Base-by-base conservation (phyloP, 768 basidiomycete species). In the Leccinum subgranulosum region DNA sequence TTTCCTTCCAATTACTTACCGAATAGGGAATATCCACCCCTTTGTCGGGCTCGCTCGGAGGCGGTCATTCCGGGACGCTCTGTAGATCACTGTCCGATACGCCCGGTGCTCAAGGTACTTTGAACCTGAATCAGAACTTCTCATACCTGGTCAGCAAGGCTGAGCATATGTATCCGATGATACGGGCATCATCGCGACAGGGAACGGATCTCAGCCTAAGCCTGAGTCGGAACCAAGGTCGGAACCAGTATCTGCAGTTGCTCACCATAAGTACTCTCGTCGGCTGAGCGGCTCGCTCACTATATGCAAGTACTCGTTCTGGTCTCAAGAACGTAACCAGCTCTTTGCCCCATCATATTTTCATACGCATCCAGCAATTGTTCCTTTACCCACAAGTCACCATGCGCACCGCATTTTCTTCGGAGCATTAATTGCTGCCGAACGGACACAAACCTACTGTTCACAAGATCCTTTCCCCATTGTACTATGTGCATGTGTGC, bases 21-120 rank as follows among this genome's bases (percentile, higher is more conserved):
- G 1, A 9, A 56, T 56, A 61, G 56, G 60, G 60, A 61, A 61
- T 15, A 15, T 43, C 5, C 41, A 19, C 41, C 41, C 36, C 36
- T 9, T 33, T 17, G 17, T 8, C 36, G 34, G 31, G 31, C 31
- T 3, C 31, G 31, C 12, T 34, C 33, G 33, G 33, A 39, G 15
- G 36, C 36, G 36, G 15, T 14, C 36, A 14, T 51, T 10, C 31
- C n/a, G n/a, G n/a, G n/a, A n/a, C n/a, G n/a, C n/a, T n/a, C n/a
- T n/a, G n/a, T n/a, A n/a, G n/a, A n/a, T n/a, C n/a, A n/a, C n/a
- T n/a, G n/a, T n/a, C n/a, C n/a, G n/a, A n/a, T n/a, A n/a, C n/a
- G n/a, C n/a, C n/a, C n/a, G n/a, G n/a, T n/a, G n/a, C n/a, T n/a
- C n/a, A n/a, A n/a, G n/a, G n/a, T n/a, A n/a, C n/a, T n/a, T n/a